phyloP scores from a whole-genome alignment of 805 yeast species.

The Allodekkera sacchari region DNA sequence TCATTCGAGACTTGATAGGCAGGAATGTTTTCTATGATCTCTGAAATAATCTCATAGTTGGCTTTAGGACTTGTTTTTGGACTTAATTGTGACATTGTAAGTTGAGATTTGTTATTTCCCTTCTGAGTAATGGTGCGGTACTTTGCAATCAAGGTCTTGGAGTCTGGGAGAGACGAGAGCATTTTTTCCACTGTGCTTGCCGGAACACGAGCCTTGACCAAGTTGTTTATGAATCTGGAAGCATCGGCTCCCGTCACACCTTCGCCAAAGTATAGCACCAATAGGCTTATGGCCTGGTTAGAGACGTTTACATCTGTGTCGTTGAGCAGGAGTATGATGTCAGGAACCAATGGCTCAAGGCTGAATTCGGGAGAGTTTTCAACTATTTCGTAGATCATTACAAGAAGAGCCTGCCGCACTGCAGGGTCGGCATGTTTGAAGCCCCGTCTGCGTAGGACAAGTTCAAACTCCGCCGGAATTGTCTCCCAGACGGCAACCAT shows the following conservation, averaged over 20 bases:
- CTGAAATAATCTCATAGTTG: conserved; percentile 2
- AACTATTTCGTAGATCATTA: conserved; percentile 35
- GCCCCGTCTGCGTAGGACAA: conserved; percentile 34
- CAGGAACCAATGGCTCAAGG: conserved; percentile 23
- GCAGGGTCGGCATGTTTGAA: conserved; percentile 29
- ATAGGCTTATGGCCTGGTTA: conserved; percentile 16
- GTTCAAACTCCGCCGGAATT: conserved; percentile 40
- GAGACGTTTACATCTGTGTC: conserved; percentile 12
- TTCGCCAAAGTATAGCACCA: conserved; percentile 31
- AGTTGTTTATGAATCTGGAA: too few relatives aligned
- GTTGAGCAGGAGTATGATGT: conserved; percentile 16
- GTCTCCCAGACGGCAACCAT: conserved; percentile 48
- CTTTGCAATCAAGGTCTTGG: too few relatives aligned
- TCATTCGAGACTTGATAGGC: conserved; percentile 24
- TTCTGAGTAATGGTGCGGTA: conserved; percentile 1
- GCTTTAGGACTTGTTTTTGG: too few relatives aligned
- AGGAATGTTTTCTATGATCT: conserved; percentile 6
- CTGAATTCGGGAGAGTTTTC: conserved; percentile 27
- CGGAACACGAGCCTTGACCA: too few relatives aligned
- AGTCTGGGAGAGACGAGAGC: too few relatives aligned
- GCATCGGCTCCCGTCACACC: too few relatives aligned
- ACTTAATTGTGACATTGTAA: conserved; percentile 2
- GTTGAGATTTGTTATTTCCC: conserved; percentile 1
- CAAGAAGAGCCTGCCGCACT: conserved; percentile 35
- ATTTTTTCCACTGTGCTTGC: too few relatives aligned